These are phyloP conservation scores for Lobulomyces angularis DNA, from an alignment of 192 early-diverging fungal species.

Conservation along the genomic window DNA sequence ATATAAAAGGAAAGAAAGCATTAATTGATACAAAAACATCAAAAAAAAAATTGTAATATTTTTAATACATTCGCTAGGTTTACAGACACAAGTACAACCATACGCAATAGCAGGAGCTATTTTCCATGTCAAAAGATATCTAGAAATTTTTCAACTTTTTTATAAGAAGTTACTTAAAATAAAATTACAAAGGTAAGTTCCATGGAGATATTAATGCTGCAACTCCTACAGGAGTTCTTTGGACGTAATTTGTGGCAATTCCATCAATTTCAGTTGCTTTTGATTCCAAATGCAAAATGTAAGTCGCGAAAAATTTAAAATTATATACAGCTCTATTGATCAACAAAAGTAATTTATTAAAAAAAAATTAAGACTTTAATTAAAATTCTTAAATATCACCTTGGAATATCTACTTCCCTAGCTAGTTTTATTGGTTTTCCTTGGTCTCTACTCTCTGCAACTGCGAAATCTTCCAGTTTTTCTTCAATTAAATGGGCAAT, in stretches of 20 bases:
- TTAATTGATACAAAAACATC: neutral
- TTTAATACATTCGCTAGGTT: constrained; percentile 63
- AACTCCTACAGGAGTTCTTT: constrained; percentile 56
- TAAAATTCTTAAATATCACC: constrained; percentile 1
- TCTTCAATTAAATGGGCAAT: constrained; percentile 47
- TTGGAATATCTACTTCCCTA: constrained; percentile 46
- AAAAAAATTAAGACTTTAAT: constrained; percentile 3
- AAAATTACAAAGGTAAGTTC: constrained; percentile 28
- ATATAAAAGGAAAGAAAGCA: neutral
- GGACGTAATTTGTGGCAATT: constrained; percentile 36
- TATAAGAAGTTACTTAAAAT: neutral
- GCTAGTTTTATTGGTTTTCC: constrained; percentile 60
- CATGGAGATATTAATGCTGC: constrained; percentile 67
- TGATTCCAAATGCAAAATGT: constrained; percentile 41
- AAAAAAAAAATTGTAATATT: constrained; percentile 19
- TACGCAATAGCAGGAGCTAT: constrained; percentile 65
- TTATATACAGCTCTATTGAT: constrained; percentile 28
- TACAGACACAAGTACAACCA: constrained; percentile 65
- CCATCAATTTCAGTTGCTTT: constrained; percentile 34
- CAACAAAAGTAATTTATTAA: neutral
- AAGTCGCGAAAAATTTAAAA: constrained; percentile 68
- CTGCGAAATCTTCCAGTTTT: constrained; percentile 44
- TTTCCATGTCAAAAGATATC: constrained; percentile 67
- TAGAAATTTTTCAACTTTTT: constrained; percentile 28
- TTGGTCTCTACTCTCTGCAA: constrained; percentile 61